These are phyloP conservation scores for Priceomyces haplophilus DNA, from an alignment of 805 yeast genomes.

Conservation along the genomic window DNA sequence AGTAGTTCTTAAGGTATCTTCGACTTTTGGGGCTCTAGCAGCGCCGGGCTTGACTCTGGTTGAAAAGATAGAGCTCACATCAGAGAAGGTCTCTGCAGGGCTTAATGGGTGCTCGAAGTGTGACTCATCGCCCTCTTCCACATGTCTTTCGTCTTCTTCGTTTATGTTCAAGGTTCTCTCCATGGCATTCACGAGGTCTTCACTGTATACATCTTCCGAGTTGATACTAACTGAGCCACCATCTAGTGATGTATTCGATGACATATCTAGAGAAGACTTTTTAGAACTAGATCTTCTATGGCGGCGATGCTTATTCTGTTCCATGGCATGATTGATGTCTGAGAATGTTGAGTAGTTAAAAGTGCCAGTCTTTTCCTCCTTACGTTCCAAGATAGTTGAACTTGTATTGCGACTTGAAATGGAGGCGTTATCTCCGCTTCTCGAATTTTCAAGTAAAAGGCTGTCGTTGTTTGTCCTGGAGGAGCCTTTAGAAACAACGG, in stretches of 20 bases:
- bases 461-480: neutral
- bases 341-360: constrained; percentile 3
- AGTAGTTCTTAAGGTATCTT: neutral
- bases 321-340: constrained; percentile 2
- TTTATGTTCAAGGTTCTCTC: neutral
- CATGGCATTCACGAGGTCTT: neutral
- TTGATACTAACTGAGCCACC: neutral
- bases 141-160: neutral
- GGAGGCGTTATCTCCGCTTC: neutral
- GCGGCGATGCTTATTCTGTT: neutral
- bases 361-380: neutral
- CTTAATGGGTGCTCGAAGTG: neutral
- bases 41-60: neutral
- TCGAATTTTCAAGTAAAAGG: neutral
- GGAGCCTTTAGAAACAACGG: constrained; percentile 1
- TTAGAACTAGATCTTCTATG: neutral
- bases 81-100: neutral
- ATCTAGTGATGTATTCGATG: neutral
- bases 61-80: constrained; percentile 4
- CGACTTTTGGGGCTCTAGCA: neutral
- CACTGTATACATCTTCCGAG: neutral
- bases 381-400: neutral
- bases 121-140: neutral
- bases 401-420: neutral
- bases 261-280: neutral